Evolutionary conservation across 2,329 filamentous ascomycete species (phyloP).

Genomic region (Dothideomycetes sp.): DNA sequence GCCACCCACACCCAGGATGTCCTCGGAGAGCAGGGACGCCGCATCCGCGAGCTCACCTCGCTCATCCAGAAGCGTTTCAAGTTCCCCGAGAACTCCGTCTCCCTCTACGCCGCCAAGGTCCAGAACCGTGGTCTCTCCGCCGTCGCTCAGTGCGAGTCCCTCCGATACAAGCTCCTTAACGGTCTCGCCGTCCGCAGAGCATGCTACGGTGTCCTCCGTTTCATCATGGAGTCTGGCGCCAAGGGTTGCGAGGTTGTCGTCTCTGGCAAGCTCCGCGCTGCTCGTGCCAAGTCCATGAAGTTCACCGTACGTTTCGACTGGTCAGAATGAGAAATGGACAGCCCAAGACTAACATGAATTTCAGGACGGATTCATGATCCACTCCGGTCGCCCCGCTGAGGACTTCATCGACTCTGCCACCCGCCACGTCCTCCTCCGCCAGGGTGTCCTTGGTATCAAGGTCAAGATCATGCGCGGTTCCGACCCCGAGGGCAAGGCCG

Average conservation of each 20-base stretch:
- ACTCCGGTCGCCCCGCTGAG: slow-evolving; percentile 98
- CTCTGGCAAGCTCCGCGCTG: slow-evolving; percentile 96
- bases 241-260: slow-evolving; percentile 99
- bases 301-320: slow-evolving; percentile 63
- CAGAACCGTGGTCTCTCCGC: slow-evolving; percentile 99
- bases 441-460: slow-evolving; percentile 99
- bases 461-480: slow-evolving; percentile 99
- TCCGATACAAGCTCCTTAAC: slow-evolving; percentile 99
- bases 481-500: slow-evolving; percentile 98
- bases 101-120: slow-evolving; percentile 99
- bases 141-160: slow-evolving; percentile 99
- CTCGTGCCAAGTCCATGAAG: slow-evolving; percentile 99
- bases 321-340: not conserved
- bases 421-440: slow-evolving; percentile 97
- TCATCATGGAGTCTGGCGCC: slow-evolving; percentile 99
- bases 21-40: slow-evolving; percentile 97
- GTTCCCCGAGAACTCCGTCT: slow-evolving; percentile 99
- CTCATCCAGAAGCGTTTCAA: slow-evolving; percentile 99
- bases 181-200: slow-evolving; percentile 96
- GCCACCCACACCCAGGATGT: slow-evolving; percentile 99
- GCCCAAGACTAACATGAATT: slow-evolving; percentile 1
- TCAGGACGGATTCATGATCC: slow-evolving; percentile 98
- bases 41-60: slow-evolving; percentile 99
- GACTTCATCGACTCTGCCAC: slow-evolving; percentile 99
- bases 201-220: slow-evolving; percentile 98